These are phyloP conservation scores for Hysterium pulicare DNA, from an alignment of 2,329 filamentous ascomycete genomes.

Conservation along the genomic window DNA sequence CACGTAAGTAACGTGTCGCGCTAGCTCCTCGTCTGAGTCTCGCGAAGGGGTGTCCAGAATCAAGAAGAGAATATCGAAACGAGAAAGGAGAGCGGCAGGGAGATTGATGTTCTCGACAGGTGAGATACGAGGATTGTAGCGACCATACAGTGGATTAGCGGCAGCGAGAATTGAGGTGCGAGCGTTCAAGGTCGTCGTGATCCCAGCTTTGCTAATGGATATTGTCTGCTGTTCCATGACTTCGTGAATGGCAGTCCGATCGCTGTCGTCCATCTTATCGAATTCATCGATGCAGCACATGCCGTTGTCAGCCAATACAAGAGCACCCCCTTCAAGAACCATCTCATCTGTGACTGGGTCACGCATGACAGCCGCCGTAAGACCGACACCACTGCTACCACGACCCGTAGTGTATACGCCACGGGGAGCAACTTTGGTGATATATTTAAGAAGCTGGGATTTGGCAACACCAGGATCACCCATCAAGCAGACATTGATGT, in stretches of 20 bases:
- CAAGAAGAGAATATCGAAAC: constrained; percentile 96
- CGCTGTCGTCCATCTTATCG: constrained; percentile 85
- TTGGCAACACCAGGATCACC: constrained; percentile 99
- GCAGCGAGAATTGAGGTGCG: constrained; percentile 93
- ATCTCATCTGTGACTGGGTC: constrained; percentile 82
- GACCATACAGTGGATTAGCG: constrained; percentile 94
- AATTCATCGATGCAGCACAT: constrained; percentile 87
- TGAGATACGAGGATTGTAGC: constrained; percentile 95
- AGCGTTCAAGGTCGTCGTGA: constrained; percentile 94
- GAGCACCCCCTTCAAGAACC: constrained; percentile 75
- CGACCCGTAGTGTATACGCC: constrained; percentile 82
- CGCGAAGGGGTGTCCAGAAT: constrained; percentile 91
- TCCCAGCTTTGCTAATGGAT: constrained; percentile 85
- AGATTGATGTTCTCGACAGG: constrained; percentile 99
- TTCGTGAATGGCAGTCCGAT: constrained; percentile 80
- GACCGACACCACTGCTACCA: constrained; percentile 76
- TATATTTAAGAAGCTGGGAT: constrained; percentile 96
- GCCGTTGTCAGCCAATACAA: constrained; percentile 77
- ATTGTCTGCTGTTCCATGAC: constrained; percentile 89
- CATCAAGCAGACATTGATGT: constrained; percentile 99
- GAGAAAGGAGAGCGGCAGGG: constrained; percentile 90
- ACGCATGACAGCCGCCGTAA: constrained; percentile 79
- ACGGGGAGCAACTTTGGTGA: constrained; percentile 93
- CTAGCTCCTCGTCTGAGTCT: constrained; percentile 87
- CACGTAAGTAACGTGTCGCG: constrained; percentile 91